A percentile compares a stretch with the other conserved stretches of the same genome.
phyloP scores from a whole-genome alignment of 2,329 filamentous ascomycete species.

The Aspergillus sp. region DNA sequence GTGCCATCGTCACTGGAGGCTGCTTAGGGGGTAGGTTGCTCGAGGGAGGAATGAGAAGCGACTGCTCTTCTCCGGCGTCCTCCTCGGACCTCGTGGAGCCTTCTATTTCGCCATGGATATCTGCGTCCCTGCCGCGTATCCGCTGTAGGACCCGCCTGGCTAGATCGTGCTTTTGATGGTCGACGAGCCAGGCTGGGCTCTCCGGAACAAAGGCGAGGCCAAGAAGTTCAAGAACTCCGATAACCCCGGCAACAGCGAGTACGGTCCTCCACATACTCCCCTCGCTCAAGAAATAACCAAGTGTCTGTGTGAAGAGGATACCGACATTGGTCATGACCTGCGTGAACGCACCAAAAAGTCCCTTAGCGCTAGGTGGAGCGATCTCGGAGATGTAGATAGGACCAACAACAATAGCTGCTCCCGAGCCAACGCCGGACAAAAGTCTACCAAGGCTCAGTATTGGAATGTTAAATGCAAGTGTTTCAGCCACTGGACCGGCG shows the following conservation, averaged over 20 bases:
- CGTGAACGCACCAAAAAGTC: conserved; percentile 77
- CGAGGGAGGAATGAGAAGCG: conserved; percentile 57
- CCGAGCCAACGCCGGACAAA: conserved; percentile 78
- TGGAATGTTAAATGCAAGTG: conserved; percentile 65
- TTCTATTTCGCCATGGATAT: conserved; percentile 72
- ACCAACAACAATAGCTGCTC: conserved; percentile 86
- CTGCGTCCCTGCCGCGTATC: conserved; percentile 67
- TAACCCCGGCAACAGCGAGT: conserved; percentile 67
- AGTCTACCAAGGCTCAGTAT: conserved; percentile 73
- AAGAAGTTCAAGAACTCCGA: conserved; percentile 66
- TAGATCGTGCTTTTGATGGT: conserved; percentile 58
- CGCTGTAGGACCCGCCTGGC: conserved; percentile 70
- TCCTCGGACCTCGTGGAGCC: conserved; percentile 45
- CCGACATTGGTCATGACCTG: conserved; percentile 93
- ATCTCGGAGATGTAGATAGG: conserved; percentile 94
- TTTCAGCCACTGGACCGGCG: conserved; percentile 72
- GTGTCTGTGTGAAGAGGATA: conserved; percentile 76
- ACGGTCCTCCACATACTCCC: conserved; percentile 81
- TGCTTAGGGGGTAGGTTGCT: conserved; percentile 68
- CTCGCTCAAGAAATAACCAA: conserved; percentile 85
- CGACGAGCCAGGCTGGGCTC: conserved; percentile 81
- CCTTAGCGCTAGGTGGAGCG: conserved; percentile 70
- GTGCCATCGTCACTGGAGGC: conserved; percentile 64
- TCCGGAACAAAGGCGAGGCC: conserved; percentile 79
- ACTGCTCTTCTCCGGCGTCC: conserved; percentile 64